Base-by-base conservation (phyloP, 257 asterid genomes). In the Solanum pimpinellifolium region DNA sequence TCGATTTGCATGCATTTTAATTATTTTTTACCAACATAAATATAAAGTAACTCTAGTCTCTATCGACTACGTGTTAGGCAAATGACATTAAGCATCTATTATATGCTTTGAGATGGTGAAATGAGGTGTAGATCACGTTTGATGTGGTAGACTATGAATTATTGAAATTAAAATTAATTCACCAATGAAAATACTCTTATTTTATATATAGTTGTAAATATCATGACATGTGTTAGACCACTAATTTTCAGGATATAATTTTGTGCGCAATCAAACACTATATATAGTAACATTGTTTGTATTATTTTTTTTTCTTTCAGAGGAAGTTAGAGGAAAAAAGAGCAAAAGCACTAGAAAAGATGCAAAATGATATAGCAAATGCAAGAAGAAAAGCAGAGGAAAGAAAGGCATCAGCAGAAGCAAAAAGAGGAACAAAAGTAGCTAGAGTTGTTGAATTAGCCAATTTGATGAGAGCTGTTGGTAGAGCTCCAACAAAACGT, bases 351-450 rank as follows among this genome's bases (percentile, higher is more conserved):
- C 89, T 91, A 3, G 99, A 97, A 85, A 97, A 92, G 89, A 97
- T 97, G 99, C 95, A 94, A 87, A 97, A 97, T 72, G 97, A 95
- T 65, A 86, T 95, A 16, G 98, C 99, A 23, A 95, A 95, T 92
- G 98, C 99, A 7, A 94, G 88, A 11, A 91, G 98, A 86, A 97
- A 95, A 91, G 98, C 98, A 85, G 99, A 97, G 91, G 99, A 97
- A 77, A 94, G 93, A 66, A 97, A 94, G 69, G 99, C 98, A 81
- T 93, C 98, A 14, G 93, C 99, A 9, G 99, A 94, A 91, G 99
- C 95, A 76, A 95, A 94, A 85, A 93, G 98, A 70, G 99, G 99
- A 42, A 97, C 96, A 56, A 95, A 97, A 91, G 98, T 94, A 41
- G 98, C 99, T 46, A 92, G 91, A 85, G 84, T 97, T 82, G 90